A percentile compares a stretch with the other conserved stretches of the same genome.
These are phyloP conservation scores for Straminergon stramineum DNA, from an alignment of 225 moss, liverwort and hornwort genomes.

Conservation along the genomic window DNA sequence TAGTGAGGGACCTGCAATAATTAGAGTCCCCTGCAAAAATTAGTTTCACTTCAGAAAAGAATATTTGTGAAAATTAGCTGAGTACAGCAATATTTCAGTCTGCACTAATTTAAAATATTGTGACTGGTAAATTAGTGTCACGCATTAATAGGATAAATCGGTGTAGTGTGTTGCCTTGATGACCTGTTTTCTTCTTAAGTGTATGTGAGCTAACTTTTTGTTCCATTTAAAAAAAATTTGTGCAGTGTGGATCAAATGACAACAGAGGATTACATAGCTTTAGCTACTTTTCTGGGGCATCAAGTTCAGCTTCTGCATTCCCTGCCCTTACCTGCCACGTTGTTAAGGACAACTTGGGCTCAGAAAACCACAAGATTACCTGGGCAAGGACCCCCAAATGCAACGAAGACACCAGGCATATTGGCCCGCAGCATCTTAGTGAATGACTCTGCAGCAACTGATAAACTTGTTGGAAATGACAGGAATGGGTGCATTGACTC, in stretches of 20 bases:
- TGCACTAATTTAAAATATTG: neutral
- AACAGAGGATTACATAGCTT: constrained; percentile 33
- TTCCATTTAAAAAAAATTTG: neutral
- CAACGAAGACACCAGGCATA: neutral
- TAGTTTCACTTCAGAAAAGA: neutral
- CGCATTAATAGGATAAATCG: neutral
- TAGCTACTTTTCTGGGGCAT: constrained; percentile 67
- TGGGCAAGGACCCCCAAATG: constrained; percentile 9
- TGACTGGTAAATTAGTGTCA: neutral
- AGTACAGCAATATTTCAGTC: neutral
- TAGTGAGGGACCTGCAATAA: neutral
- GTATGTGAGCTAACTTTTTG: neutral
- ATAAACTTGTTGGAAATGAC: neutral
- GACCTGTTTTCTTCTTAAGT: neutral
- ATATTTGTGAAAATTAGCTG: neutral
- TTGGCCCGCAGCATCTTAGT: neutral
- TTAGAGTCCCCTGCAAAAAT: neutral
- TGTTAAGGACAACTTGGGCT: constrained; percentile 43
- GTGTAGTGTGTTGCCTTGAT: neutral
- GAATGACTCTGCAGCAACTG: constrained; percentile 5
- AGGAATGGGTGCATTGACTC: neutral
- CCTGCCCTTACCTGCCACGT: constrained; percentile 39
- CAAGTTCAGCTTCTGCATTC: constrained; percentile 63
- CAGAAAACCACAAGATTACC: constrained; percentile 31
- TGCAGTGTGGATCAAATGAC: constrained; percentile 48